Evolutionary conservation across 23 red algal species (phyloP).

Genomic region (Agarophyton chilense): DNA sequence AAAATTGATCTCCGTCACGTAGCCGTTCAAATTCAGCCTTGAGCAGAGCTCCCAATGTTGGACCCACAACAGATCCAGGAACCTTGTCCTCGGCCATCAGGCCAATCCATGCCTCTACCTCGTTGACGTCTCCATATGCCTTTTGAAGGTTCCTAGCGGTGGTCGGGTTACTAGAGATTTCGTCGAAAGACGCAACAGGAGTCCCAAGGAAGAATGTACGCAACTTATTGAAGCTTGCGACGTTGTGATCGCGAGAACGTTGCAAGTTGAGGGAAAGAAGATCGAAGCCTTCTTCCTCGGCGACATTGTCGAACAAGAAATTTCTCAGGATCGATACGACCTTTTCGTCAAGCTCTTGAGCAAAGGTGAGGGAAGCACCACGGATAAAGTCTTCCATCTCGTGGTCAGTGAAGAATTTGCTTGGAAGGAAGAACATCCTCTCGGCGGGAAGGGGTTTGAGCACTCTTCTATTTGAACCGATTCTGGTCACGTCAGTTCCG

Average conservation of each 20-base stretch:
- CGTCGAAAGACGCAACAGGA: background rate
- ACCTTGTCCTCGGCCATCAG: slow-evolving; percentile 64
- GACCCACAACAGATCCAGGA: slow-evolving; percentile 38
- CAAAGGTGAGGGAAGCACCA: slow-evolving; percentile 14
- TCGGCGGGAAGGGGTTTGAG: background rate
- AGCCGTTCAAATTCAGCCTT: slow-evolving; percentile 53
- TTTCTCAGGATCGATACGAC: slow-evolving; percentile 42
- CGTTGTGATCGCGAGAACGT: slow-evolving; percentile 65
- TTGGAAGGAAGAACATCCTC: slow-evolving; percentile 47
- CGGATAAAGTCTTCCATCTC: slow-evolving; percentile 46
- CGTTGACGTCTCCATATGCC: slow-evolving; percentile 44
- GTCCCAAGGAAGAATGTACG: slow-evolving; percentile 45
- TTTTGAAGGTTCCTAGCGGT: background rate
- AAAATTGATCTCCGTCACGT: slow-evolving; percentile 70
- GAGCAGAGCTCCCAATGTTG: slow-evolving; percentile 28
- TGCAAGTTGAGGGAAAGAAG: slow-evolving; percentile 77
- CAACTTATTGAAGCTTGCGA: slow-evolving; percentile 53
- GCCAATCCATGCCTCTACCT: slow-evolving; percentile 57
- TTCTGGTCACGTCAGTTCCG: slow-evolving; percentile 27
- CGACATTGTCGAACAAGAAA: slow-evolving; percentile 51
- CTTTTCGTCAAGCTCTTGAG: slow-evolving; percentile 66
- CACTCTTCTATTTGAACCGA: background rate
- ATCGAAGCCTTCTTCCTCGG: slow-evolving; percentile 44
- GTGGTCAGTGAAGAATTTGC: slow-evolving; percentile 1
- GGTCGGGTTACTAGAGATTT: slow-evolving; percentile 42